Evolutionary conservation across 306 rosid genomes (phyloP), one percentile per base, ranked within the genome.

Genomic region (Citrullus amarus): DNA sequence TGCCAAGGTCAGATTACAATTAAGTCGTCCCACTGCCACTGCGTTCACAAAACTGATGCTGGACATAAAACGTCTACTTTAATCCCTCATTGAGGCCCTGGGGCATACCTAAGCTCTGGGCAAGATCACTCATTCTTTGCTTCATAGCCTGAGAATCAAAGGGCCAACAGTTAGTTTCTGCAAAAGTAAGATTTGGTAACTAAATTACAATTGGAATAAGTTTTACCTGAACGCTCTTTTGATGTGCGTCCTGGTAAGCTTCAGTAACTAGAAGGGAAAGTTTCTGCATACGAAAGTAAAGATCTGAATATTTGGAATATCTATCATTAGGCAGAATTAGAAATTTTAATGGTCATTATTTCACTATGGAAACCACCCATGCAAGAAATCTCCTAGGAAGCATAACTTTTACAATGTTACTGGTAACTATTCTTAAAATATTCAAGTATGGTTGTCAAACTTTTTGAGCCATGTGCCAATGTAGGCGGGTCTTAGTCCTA

Each of bases 201-300:
- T 74, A 41, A 53, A 74, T 32, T 9, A 53, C 18, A 9, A 17
- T 48, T 1, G 25, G 48, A 53, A 32, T 38, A 25, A 59, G 41
- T 28, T 43, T 54, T 81, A 88, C 92, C 92, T 9, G 84, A 38
- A 90, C 96, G 76, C 96, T 90, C 86, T 93, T 93, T 87, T 90
- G 89, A 70, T 91, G 90, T 62, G 98, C 98, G 74, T 93, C 93
- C 76, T 85, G 87, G 86, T 93, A 91, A 66, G 98, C 98, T 80
- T 93, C 98, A 0, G 93, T 88, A 73, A 91, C 81, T 85, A 91
- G 81, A 85, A 88, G 90, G 14, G 95, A 88, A 22, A 93, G 84
- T 86, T 93, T 89, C 93, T 93, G 91, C 88, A 82, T 62, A 12
- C 14, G 66, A 79, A 58, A 34, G 15, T 22, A 69, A 9, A 76